Evolutionary conservation across 2,329 filamentous ascomycete genomes (phyloP).

Genomic region (Biscogniauxia sp.): DNA sequence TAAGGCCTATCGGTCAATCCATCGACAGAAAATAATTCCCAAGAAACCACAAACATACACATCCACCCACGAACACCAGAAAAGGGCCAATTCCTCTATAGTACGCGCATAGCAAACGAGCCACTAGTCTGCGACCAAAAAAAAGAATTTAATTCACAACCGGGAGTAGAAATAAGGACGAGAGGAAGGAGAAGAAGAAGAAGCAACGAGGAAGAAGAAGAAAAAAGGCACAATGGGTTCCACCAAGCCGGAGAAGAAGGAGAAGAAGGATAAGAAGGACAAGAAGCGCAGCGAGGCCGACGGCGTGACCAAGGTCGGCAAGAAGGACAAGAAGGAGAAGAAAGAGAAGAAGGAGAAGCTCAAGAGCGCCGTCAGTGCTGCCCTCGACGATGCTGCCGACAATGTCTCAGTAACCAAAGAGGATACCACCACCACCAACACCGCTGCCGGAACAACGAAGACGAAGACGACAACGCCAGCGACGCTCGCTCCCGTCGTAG

Average conservation of each 20-base stretch:
- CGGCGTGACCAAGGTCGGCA: conserved; percentile 54
- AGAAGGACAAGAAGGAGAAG: conserved; percentile 64
- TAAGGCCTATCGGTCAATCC: conserved; percentile 1
- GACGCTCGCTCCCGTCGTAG: conserved; percentile 44
- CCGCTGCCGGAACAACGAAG: conserved; percentile 43
- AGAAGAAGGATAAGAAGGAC: conserved; percentile 59
- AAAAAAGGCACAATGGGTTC: conserved; percentile 27
- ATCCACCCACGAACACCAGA: background rate
- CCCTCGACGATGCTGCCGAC: conserved; percentile 55
- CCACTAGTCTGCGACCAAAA: background rate
- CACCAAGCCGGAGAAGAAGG: conserved; percentile 38
- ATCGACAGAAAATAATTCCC: background rate
- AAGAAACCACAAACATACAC: conserved; percentile 2
- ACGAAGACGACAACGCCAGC: conserved; percentile 43
- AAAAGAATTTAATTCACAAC: too few relatives aligned
- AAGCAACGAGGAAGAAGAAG: background rate
- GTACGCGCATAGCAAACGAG: conserved; percentile 1
- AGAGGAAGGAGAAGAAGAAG: too few relatives aligned
- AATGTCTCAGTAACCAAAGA: conserved; percentile 41
- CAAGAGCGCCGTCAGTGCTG: conserved; percentile 54
- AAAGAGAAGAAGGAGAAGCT: conserved; percentile 73
- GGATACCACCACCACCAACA: conserved; percentile 45
- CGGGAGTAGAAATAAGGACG: too few relatives aligned
- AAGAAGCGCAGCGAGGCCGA: conserved; percentile 54
- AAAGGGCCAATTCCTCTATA: background rate